Base-by-base conservation (phyloP, 2,329 filamentous ascomycete species). In the Colletotrichum sublineola region DNA sequence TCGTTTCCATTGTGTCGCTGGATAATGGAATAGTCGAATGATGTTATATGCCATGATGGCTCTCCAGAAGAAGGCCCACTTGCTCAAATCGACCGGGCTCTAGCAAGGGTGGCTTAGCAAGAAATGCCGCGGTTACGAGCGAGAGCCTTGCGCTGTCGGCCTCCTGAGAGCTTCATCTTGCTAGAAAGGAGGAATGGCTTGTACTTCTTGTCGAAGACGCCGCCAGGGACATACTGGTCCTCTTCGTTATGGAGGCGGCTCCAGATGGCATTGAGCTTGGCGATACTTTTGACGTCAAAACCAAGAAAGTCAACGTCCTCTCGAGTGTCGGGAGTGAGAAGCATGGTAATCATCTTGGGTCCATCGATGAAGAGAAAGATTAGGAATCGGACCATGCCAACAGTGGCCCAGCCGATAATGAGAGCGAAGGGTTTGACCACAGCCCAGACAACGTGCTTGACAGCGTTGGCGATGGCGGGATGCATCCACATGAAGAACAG, bases 171-270 rank as follows among this genome's bases (percentile, higher is more conserved):
- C 18, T 71, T 71, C 68, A 73, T 52, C 3, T 71, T 66, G 29
- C 48, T 29, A 12, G 62, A 42, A 5, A 55, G 20, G 14, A 71
- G 38, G 44, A 62, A 73, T 11, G 71, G 71, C 50, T 70, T 70
- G 31, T 73, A 71, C 67, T 71, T 70, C 38, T 73, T 73, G n/a
- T 73, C 71, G 2, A 62, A 66, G 50, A 73, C 62, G n/a, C 67
- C 36, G 11, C 50, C 56, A 9, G 67, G 48, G 11, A 52, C 44
- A 56, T 36, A 48, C 38, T 57, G 48, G 11, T 62, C 67, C 29
- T 60, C 50, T 24, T 50, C 62, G 20, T 63, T 44, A 36, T 62
- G 56, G 42, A 71, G 48, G 8, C 56, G 62, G 50, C 61, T 44
- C 56, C 63, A 67, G 67, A 70, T 66, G n/a, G 55, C 48, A 36